A percentile compares a stretch with the other conserved stretches of the same genome.
Evolutionary conservation across 1,284 basidiomycete species (phyloP).

Genomic region (Pterulicium gracile): DNA sequence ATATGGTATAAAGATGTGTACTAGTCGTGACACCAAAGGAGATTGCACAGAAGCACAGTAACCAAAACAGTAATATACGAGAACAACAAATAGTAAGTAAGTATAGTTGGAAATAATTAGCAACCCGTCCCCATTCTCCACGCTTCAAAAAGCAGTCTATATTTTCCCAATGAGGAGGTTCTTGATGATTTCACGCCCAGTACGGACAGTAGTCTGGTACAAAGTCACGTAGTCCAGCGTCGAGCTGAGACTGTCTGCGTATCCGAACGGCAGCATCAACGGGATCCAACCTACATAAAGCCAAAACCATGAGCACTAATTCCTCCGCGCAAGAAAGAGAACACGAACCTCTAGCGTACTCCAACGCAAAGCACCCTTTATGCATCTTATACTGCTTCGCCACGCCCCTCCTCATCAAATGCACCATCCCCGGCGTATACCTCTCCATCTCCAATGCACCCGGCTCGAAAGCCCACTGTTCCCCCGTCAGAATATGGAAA

Average conservation of each 20-base stretch:
- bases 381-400: slow-evolving; percentile 98
- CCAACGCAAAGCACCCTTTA: slow-evolving; percentile 89
- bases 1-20: too few species aligned
- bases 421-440: slow-evolving; percentile 78
- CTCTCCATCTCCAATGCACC: slow-evolving; percentile 77
- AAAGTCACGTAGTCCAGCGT: slow-evolving; percentile 85
- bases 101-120: background rate
- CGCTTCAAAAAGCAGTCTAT: slow-evolving; percentile 26
- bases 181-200: slow-evolving; percentile 71
- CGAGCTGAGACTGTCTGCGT: slow-evolving; percentile 78
- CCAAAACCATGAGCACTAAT: slow-evolving; percentile 5
- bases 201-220: slow-evolving; percentile 71
- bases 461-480: slow-evolving; percentile 85
- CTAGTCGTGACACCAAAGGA: too few species aligned
- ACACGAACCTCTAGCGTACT: slow-evolving; percentile 79
- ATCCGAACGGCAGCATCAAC: slow-evolving; percentile 86
- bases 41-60: too few species aligned
- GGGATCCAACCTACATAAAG: slow-evolving; percentile 72
- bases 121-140: too few species aligned
- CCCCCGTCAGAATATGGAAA: slow-evolving; percentile 90
- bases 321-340: too few species aligned
- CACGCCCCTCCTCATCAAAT: slow-evolving; percentile 72
- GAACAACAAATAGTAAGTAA: too few species aligned
- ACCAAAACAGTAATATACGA: too few species aligned
- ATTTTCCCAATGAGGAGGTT: slow-evolving; percentile 87